Evolutionary conservation across 352 stramenopile species (phyloP).

Genomic region (Phytopythium cucurbitacearum): DNA sequence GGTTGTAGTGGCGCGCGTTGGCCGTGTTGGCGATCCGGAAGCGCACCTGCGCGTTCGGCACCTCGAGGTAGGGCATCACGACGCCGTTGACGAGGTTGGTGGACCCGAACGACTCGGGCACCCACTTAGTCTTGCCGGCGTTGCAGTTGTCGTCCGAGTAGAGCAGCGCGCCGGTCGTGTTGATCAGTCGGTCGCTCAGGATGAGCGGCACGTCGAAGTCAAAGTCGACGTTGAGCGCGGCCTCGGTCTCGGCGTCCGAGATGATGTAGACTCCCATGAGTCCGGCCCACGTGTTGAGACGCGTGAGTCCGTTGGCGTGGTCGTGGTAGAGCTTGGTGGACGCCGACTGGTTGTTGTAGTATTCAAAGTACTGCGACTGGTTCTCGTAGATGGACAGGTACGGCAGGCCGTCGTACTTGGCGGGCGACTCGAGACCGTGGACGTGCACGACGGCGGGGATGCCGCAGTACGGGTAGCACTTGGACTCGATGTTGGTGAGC

Average conservation of each 20-base stretch:
- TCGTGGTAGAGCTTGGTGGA: conserved; percentile 74
- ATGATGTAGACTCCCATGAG: conserved; percentile 61
- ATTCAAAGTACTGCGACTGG: conserved; percentile 44
- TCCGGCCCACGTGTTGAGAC: conserved; percentile 61
- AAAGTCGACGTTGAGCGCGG: conserved; percentile 44
- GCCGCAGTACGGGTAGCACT: conserved; percentile 65
- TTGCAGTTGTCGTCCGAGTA: conserved; percentile 68
- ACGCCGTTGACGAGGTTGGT: conserved; percentile 67
- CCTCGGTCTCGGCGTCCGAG: conserved; percentile 41
- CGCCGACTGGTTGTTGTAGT: conserved; percentile 68
- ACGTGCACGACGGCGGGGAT: conserved; percentile 56
- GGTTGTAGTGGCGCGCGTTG: conserved; percentile 74
- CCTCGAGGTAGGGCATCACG: conserved; percentile 63
- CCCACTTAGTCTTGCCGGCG: conserved; percentile 34
- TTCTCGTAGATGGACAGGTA: conserved; percentile 60
- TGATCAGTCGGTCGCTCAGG: conserved; percentile 48
- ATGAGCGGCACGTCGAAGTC: conserved; percentile 58
- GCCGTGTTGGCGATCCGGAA: conserved; percentile 54
- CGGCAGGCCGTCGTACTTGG: conserved; percentile 59
- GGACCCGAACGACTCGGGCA: conserved; percentile 57
- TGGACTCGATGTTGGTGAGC: conserved; percentile 39
- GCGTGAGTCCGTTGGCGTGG: conserved; percentile 60
- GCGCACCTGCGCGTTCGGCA: conserved; percentile 54
- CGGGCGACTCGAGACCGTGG: conserved; percentile 60
- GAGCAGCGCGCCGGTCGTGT: conserved; percentile 42